Evolutionary conservation across 2,329 filamentous ascomycete genomes (phyloP).

Genomic region (Hypoxylon sp.): DNA sequence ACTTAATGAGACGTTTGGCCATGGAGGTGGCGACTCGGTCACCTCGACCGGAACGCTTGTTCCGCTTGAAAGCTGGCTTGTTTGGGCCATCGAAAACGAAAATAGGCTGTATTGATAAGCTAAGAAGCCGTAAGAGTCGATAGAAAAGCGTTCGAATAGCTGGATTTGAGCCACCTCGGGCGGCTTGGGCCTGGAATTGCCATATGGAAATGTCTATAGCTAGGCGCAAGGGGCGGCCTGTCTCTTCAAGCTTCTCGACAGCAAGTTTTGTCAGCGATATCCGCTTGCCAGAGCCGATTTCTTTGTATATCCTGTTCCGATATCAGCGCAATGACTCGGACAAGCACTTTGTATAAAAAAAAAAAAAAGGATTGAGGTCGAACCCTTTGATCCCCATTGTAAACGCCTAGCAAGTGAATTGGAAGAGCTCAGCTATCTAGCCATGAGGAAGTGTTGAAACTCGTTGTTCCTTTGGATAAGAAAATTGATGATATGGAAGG

Average conservation of each 20-base stretch:
- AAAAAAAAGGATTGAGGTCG: slow-evolving; percentile 26
- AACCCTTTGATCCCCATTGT: slow-evolving; percentile 77
- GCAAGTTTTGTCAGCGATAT: slow-evolving; percentile 87
- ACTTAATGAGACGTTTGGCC: slow-evolving; percentile 83
- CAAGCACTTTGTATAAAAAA: background rate
- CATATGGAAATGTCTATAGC: slow-evolving; percentile 97
- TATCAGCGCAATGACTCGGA: slow-evolving; percentile 32
- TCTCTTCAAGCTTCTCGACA: slow-evolving; percentile 78
- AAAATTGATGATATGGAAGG: background rate
- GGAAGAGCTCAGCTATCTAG: slow-evolving; percentile 6
- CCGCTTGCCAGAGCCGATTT: slow-evolving; percentile 84
- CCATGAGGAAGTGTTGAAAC: slow-evolving; percentile 13
- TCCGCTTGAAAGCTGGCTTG: slow-evolving; percentile 88
- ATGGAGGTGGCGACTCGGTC: slow-evolving; percentile 77
- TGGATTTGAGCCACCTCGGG: slow-evolving; percentile 88
- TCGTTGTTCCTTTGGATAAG: background rate
- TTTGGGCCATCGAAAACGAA: slow-evolving; percentile 92
- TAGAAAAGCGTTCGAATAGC: slow-evolving; percentile 94
- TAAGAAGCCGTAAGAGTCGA: slow-evolving; percentile 81
- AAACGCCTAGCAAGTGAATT: slow-evolving; percentile 12
- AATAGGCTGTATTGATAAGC: slow-evolving; percentile 83
- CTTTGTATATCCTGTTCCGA: slow-evolving; percentile 81
- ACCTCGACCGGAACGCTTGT: slow-evolving; percentile 77
- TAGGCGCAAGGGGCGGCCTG: slow-evolving; percentile 80
- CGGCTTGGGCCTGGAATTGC: slow-evolving; percentile 93